Evolutionary conservation across 768 basidiomycete species (phyloP).

Genomic region (Pholiota molesta): DNA sequence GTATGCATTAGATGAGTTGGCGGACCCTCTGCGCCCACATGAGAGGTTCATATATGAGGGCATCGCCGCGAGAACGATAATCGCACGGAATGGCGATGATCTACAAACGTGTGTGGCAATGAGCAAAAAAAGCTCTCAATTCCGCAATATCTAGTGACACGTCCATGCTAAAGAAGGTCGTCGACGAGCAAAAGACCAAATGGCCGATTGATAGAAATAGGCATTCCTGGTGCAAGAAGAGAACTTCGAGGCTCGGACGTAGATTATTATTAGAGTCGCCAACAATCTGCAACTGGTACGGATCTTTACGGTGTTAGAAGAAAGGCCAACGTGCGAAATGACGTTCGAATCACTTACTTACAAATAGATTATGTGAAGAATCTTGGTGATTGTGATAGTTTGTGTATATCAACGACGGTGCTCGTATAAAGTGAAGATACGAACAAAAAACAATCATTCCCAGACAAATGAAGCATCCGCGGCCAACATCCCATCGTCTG

Average conservation of each 20-base stretch:
- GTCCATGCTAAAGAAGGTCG: not conserved
- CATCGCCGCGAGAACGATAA: not conserved
- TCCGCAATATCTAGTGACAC: not conserved
- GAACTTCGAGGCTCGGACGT: not conserved
- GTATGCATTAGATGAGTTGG: not conserved
- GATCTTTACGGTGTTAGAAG: not conserved
- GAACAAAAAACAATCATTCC: constrained; percentile 6
- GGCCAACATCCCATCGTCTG: constrained; percentile 7
- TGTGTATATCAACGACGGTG: not conserved
- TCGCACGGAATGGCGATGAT: not conserved
- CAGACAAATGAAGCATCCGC: constrained; percentile 15
- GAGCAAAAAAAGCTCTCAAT: not conserved
- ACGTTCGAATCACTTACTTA: not conserved
- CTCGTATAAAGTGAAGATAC: not conserved
- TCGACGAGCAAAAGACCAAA: not conserved
- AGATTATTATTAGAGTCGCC: not conserved
- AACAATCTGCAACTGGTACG: not conserved
- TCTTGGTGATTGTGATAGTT: not conserved
- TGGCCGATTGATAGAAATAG: constrained; percentile 1
- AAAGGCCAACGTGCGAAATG: not conserved
- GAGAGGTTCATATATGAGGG: not conserved
- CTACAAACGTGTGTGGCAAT: not conserved
- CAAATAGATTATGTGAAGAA: not conserved
- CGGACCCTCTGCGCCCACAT: not conserved
- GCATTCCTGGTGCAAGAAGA: not conserved